Conservation (phyloP, 2,329 filamentous ascomycete genomes). For the Dryadomyces quercus-mongolicae region DNA sequence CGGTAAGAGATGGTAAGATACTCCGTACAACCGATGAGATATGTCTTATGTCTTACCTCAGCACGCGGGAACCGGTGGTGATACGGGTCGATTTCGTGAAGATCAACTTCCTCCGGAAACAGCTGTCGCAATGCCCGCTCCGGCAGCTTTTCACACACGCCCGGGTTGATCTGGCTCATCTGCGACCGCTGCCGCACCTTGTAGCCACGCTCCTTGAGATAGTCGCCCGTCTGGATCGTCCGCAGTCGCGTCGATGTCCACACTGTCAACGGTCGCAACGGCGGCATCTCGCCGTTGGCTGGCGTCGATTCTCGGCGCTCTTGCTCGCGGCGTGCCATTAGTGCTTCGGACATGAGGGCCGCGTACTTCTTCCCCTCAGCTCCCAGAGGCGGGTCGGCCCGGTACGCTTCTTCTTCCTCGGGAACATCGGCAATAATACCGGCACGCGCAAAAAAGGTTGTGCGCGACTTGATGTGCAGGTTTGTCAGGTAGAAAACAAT, state of each 20-base stretch:
- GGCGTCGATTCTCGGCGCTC: slow-evolving; percentile 61
- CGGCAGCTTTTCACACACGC: slow-evolving; percentile 87
- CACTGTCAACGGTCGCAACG: slow-evolving; percentile 58
- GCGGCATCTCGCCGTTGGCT: slow-evolving; percentile 48
- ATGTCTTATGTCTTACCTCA: slow-evolving; percentile 64
- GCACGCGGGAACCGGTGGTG: slow-evolving; percentile 92
- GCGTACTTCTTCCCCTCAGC: slow-evolving; percentile 72
- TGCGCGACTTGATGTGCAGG: slow-evolving; percentile 87
- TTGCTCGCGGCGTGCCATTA: slow-evolving; percentile 72
- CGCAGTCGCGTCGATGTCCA: slow-evolving; percentile 91
- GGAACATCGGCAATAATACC: slow-evolving; percentile 79
- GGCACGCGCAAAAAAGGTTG: slow-evolving; percentile 84
- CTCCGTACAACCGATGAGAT: no score
- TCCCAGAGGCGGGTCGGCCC: slow-evolving; percentile 75
- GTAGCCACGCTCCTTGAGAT: slow-evolving; percentile 67
- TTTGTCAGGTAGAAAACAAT: slow-evolving; percentile 99
- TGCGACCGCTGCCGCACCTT: slow-evolving; percentile 85
- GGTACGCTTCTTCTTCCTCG: slow-evolving; percentile 82
- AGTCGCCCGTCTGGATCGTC: slow-evolving; percentile 80
- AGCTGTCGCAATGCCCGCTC: slow-evolving; percentile 68
- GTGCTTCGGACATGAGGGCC: slow-evolving; percentile 70
- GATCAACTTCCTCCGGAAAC: slow-evolving; percentile 82
- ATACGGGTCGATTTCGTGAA: slow-evolving; percentile 90
- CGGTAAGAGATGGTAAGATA: no score
- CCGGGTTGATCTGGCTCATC: slow-evolving; percentile 94